These are phyloP conservation scores for Vinca minor DNA, from an alignment of 257 asterid genomes.

Conservation along the genomic window DNA sequence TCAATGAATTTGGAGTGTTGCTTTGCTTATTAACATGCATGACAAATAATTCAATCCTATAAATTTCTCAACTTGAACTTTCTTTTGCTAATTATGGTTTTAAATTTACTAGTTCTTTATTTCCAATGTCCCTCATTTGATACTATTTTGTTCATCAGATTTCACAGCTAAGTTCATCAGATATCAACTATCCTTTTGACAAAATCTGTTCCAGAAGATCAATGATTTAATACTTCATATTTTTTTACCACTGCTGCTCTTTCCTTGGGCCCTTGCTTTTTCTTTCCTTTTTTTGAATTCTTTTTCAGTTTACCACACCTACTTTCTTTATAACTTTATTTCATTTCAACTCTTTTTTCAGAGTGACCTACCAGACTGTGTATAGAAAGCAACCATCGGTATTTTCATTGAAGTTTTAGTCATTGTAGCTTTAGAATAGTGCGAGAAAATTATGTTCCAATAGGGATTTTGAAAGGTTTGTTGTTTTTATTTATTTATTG, in stretches of 20 bases:
- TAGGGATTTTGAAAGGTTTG: background rate
- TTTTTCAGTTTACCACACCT: background rate
- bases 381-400: background rate
- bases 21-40: background rate
- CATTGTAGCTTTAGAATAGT: background rate
- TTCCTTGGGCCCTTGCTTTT: too few relatives aligned
- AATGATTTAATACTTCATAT: too few relatives aligned
- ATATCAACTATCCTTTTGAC: background rate
- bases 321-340: background rate
- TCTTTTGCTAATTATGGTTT: too few relatives aligned
- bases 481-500: background rate
- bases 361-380: background rate
- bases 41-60: background rate
- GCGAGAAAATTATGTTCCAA: background rate
- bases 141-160: too few relatives aligned
- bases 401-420: background rate
- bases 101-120: too few relatives aligned
- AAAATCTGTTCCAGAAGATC: constrained; percentile 1
- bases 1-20: background rate
- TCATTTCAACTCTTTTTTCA: background rate
- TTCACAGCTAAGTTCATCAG: background rate
- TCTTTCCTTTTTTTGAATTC: too few relatives aligned
- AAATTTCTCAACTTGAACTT: background rate
- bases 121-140: too few relatives aligned
- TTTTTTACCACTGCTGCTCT: too few relatives aligned